phyloP scores from a whole-genome alignment of 768 basidiomycete species.

The Scleroderma citrinum region DNA sequence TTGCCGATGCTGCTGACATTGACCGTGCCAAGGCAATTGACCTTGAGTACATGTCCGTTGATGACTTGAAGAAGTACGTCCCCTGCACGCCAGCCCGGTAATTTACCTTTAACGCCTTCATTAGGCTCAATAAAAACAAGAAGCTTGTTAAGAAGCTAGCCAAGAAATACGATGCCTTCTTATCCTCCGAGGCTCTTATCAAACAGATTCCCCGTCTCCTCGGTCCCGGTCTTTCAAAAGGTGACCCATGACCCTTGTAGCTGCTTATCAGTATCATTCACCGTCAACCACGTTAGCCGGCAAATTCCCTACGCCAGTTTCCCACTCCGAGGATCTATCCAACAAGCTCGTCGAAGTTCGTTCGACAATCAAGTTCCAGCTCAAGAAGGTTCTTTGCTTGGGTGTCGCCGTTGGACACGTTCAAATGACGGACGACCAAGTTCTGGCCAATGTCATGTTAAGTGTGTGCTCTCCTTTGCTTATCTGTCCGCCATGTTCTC shows the following conservation, averaged over 20 bases:
- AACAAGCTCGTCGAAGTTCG: conserved; percentile 94
- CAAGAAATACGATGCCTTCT: conserved; percentile 99
- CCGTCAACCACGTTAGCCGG: conserved; percentile 55
- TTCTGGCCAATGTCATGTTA: conserved; percentile 96
- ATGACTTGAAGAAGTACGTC: conserved; percentile 94
- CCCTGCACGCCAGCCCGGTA: background rate
- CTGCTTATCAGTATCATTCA: background rate
- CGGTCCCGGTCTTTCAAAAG: conserved; percentile 99
- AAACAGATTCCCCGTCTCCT: conserved; percentile 99
- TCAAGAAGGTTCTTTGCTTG: conserved; percentile 98
- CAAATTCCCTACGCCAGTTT: conserved; percentile 98
- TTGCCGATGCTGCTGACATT: conserved; percentile 97
- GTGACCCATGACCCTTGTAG: conserved; percentile 31
- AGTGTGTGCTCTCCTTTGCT: conserved; percentile 42
- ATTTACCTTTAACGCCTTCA: conserved; percentile 1
- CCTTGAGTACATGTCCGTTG: conserved; percentile 98
- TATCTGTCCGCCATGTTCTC: background rate
- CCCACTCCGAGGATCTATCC: conserved; percentile 81
- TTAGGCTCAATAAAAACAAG: conserved; percentile 98
- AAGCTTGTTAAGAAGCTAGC: conserved; percentile 99
- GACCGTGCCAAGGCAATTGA: conserved; percentile 98
- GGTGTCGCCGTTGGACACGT: conserved; percentile 98
- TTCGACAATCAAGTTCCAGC: conserved; percentile 99
- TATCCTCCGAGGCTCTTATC: conserved; percentile 95
- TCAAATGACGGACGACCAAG: conserved; percentile 96